Evolutionary conservation across 2,329 filamentous ascomycete species (phyloP), one percentile per base, ranked within the genome.

Genomic region (Colletotrichum simmondsii): DNA sequence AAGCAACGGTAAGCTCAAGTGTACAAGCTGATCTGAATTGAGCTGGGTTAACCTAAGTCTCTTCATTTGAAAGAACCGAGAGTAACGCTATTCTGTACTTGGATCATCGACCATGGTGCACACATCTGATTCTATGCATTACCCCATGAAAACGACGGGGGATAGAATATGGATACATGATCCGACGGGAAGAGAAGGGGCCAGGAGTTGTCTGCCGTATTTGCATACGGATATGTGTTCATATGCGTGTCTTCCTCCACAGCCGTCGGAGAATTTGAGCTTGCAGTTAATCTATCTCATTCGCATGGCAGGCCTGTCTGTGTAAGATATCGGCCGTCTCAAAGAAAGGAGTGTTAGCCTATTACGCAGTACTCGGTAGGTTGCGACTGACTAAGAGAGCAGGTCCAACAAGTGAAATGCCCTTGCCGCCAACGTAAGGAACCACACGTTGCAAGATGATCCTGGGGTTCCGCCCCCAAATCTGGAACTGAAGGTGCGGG

Each of bases 391-490:
- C 42, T n/a, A 49, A 49, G 42, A 22, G 16, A 49, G 30, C 52
- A 24, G 24, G 11, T 46, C 30, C 32, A 35, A 54, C 26, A 37
- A 30, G 30, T 59, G 28, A 49, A 49, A 12, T 46, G 46, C 65
- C 37, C 59, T 30, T 37, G 58, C 22, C 58, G 52, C 22, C 28
- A 57, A 65, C 37, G 28, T n/a, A 49, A 62, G 61, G 28, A 60
- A 62, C 65, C 42, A 68, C 58, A 58, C 35, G 65, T 22, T 26
- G 42, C 52, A 58, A 46, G 14, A 7, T 14, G 49, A 56, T 69
- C 32, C 70, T 10, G 70, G 65, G 65, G 65, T 60, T 59, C 65
- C 57, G 22, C 53, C 68, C 61, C 61, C 61, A 70, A 65, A 59
- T 59, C 54, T 65, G 65, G 54, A 65, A 42, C 28, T 58, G 42